A percentile compares a stretch with the other conserved stretches of the same genome.
Conservation (phyloP, 2,329 filamentous ascomycete species). For the Geosmithia morbida region DNA sequence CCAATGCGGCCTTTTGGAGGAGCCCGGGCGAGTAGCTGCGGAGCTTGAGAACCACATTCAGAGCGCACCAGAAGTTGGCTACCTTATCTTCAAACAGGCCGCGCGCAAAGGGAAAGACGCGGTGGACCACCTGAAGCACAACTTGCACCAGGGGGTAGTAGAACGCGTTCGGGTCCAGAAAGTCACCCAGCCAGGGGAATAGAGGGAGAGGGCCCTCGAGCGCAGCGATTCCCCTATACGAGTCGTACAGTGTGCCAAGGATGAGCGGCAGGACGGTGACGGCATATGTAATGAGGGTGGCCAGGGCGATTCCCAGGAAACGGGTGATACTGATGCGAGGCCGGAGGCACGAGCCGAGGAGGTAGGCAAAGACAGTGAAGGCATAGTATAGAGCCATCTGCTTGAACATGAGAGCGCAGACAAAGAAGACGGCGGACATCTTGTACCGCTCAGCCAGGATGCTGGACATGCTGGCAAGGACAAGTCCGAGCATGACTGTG, state of each 20-base stretch:
- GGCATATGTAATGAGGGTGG: conserved; percentile 60
- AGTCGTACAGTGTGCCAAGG: conserved; percentile 55
- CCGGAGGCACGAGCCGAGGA: conserved; percentile 74
- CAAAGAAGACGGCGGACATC: conserved; percentile 90
- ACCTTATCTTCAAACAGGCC: conserved; percentile 98
- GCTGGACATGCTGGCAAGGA: conserved; percentile 75
- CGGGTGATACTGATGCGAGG: conserved; percentile 54
- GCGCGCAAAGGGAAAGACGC: conserved; percentile 92
- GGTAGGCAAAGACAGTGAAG: conserved; percentile 79
- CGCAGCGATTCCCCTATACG: conserved; percentile 45
- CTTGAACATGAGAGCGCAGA: conserved; percentile 89
- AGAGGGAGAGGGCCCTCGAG: conserved; percentile 48
- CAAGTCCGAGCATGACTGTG: conserved; percentile 91
- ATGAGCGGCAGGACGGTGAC: conserved; percentile 65
- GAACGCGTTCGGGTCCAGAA: conserved; percentile 48
- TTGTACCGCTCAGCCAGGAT: conserved; percentile 72
- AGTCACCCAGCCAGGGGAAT: conserved; percentile 40
- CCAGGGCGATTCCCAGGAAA: conserved; percentile 59
- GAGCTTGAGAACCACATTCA: conserved; percentile 83
- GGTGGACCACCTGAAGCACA: conserved; percentile 68
- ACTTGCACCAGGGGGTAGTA: conserved; percentile 69
- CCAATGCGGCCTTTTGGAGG: conserved; percentile 63
- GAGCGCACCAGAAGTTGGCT: conserved; percentile 92
- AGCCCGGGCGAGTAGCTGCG: conserved; percentile 54
- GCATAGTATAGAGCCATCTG: conserved; percentile 99